Conservation (phyloP, 2,329 filamentous ascomycete species). For the Diplodia seriata region DNA sequence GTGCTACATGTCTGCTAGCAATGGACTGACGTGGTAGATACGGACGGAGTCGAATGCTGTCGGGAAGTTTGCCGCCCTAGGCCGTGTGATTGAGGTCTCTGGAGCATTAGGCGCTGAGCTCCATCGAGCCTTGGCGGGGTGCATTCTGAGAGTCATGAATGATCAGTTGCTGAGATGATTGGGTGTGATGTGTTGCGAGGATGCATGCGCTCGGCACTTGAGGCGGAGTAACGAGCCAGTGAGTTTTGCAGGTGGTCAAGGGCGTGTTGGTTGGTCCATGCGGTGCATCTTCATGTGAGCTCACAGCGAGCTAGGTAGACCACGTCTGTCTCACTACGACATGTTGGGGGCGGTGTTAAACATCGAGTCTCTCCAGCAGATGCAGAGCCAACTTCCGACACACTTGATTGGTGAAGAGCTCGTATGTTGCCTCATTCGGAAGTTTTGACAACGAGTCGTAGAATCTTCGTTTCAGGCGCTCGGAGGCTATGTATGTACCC, state of each 20-base stretch:
- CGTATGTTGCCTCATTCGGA: too few species aligned
- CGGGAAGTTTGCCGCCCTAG: not conserved
- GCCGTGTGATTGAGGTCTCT: not conserved
- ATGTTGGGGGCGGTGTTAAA: too few species aligned
- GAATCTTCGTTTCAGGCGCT: too few species aligned
- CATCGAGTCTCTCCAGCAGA: too few species aligned
- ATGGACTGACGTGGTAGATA: conserved; percentile 37
- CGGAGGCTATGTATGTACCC: too few species aligned
- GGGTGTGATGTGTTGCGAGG: not conserved
- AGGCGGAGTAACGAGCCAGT: not conserved
- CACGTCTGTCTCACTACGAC: not conserved
- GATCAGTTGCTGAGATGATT: not conserved
- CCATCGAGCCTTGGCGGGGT: not conserved
- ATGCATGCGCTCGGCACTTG: not conserved
- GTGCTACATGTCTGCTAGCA: too few species aligned
- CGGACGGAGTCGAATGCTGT: not conserved
- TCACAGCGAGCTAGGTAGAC: not conserved
- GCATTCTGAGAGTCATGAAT: not conserved
- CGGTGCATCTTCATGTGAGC: not conserved
- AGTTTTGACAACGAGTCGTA: too few species aligned
- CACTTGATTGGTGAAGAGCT: too few species aligned
- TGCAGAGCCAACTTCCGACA: too few species aligned
- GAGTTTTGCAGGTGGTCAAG: not conserved
- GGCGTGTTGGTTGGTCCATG: conserved; percentile 12
- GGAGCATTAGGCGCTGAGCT: not conserved